Percentiles rank a stretch among this genome's conserved stretches.
Conservation (phyloP, 805 yeast species). For the Candida coquimbonensis region DNA sequence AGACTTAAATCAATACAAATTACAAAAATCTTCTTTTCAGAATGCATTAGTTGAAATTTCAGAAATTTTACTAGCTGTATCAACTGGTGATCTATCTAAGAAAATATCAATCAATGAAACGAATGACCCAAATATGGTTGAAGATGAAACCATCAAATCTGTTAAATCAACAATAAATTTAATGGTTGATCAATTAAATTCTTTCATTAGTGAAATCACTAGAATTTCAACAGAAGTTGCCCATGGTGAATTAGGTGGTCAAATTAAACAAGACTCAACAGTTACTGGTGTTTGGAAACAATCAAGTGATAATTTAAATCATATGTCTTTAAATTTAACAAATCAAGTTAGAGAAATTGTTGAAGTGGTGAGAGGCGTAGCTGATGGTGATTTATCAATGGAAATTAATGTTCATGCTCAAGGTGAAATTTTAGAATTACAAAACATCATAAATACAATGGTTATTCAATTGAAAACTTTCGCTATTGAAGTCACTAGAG, state of each 20-base stretch:
- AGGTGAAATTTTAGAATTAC: slow-evolving; percentile 80
- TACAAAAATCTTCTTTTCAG: background rate
- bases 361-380: slow-evolving; percentile 84
- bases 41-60: slow-evolving; percentile 50
- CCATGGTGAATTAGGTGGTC: slow-evolving; percentile 84
- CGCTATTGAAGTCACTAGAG: slow-evolving; percentile 83
- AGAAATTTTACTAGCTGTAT: slow-evolving; percentile 79
- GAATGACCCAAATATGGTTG: slow-evolving; percentile 27
- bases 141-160: slow-evolving; percentile 68
- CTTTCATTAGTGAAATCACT: slow-evolving; percentile 80
- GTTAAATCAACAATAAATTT: slow-evolving; percentile 78
- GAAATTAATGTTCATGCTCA: slow-evolving; percentile 88
- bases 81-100: slow-evolving; percentile 74
- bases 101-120: slow-evolving; percentile 35
- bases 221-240: slow-evolving; percentile 87
- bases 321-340: slow-evolving; percentile 83
- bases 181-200: slow-evolving; percentile 80
- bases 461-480: slow-evolving; percentile 83
- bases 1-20: background rate
- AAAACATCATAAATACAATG: slow-evolving; percentile 84
- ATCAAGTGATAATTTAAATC: slow-evolving; percentile 79
- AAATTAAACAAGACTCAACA: slow-evolving; percentile 61
- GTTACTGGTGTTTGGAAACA: slow-evolving; percentile 88
- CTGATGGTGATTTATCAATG: slow-evolving; percentile 75
- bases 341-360: slow-evolving; percentile 88